These are phyloP conservation scores for Trichoderma sp. DNA, from an alignment of 2,329 filamentous ascomycete species.

Conservation along the genomic window DNA sequence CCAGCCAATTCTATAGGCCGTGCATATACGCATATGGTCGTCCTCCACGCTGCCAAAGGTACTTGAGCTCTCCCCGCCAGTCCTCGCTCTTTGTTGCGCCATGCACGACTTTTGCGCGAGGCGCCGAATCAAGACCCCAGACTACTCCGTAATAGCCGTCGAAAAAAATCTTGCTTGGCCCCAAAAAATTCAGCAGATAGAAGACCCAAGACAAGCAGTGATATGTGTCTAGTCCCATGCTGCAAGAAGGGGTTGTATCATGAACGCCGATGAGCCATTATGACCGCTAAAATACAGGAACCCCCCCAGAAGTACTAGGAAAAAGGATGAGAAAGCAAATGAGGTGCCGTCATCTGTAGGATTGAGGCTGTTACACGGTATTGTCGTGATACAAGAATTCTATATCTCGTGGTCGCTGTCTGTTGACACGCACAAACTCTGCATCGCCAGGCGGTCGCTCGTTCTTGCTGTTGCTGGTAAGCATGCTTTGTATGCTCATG, in stretches of 20 bases:
- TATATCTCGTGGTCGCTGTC: slow-evolving; percentile 80
- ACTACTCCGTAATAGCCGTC: not conserved
- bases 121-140: not conserved
- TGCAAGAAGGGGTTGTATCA: slow-evolving; percentile 1
- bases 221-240: not conserved
- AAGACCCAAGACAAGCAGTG: not conserved
- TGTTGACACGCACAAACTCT: slow-evolving; percentile 82
- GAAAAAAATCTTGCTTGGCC: not conserved
- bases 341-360: not conserved
- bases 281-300: slow-evolving; percentile 15
- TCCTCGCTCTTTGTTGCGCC: slow-evolving; percentile 4
- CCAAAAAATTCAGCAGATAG: slow-evolving; percentile 1
- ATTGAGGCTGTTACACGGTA: slow-evolving; percentile 54
- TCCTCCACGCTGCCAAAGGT: not conserved
- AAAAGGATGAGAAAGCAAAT: not conserved
- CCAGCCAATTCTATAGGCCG: not conserved
- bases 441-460: slow-evolving; percentile 89
- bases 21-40: not conserved
- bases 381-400: slow-evolving; percentile 94
- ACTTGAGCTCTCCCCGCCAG: slow-evolving; percentile 1
- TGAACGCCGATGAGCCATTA: slow-evolving; percentile 22
- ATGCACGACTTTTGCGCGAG: slow-evolving; percentile 1
- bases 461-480: slow-evolving; percentile 90
- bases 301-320: not conserved
- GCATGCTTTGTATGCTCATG: slow-evolving; percentile 97